Base-by-base conservation (phyloP, 192 early-diverging fungal species). In the Dimargaris xerosporica region DNA sequence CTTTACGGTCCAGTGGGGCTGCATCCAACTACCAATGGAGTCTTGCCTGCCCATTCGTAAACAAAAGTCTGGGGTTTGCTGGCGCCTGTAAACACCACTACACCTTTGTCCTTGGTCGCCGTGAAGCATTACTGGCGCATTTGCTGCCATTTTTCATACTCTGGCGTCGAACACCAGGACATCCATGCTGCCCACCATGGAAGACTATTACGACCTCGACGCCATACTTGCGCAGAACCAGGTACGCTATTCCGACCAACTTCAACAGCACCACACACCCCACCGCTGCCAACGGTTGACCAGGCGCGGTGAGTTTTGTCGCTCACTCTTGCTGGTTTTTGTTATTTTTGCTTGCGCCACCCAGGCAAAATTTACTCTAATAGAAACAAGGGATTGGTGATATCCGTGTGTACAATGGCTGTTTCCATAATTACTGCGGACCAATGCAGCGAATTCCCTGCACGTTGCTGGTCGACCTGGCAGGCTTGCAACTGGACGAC, bases 191-290 rank as follows among this genome's bases (percentile, higher is more conserved):
- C n/a, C n/a, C n/a, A n/a, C n/a, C 53, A 41, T 66, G 71, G 56
- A 75, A 31, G 80, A 82, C 47, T 82, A 82, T 47, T 79, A 82
- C 50, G 70, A 78, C 58, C 75, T 82, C 19, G 80, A 82, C 48
- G 71, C 70, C 58, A 82, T 82, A 30, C 62, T 82, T 30, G 73
- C 80, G 39, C 77, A 82, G 19, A 72, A 82, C 29, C 71, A 73
- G 67, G 76, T 73, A 73, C 41, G 41, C 15, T 15, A 15, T 54
- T 21, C 19, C 53, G 53, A 54, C n/a, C n/a, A n/a, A n/a, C n/a
- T n/a, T n/a, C n/a, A n/a, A n/a, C n/a, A n/a, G n/a, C n/a, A n/a
- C n/a, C n/a, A 28, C 26, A 3, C 3, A 54, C 5, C 16, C 16
- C 19, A 1, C 15, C 53, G 1, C 15, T 19, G 2, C 29, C 21